These are phyloP conservation scores for Fusarium gaditjirri DNA, from an alignment of 2,329 filamentous ascomycete genomes.

Conservation along the genomic window DNA sequence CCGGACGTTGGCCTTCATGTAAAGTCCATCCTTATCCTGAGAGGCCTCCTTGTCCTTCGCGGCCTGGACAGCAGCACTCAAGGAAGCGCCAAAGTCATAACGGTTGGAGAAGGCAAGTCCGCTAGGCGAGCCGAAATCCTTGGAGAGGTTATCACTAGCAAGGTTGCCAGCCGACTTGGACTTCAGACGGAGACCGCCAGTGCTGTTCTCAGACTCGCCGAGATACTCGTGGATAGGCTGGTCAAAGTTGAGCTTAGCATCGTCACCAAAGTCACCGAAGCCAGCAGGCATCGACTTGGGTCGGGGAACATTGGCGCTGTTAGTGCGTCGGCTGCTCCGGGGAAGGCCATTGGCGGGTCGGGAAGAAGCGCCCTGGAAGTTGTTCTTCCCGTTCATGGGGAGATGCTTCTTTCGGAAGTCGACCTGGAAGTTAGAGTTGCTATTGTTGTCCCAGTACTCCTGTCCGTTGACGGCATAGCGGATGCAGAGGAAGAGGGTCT, in stretches of 20 bases:
- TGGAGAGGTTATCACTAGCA: conserved; percentile 69
- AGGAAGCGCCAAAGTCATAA: conserved; percentile 95
- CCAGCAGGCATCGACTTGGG: conserved; percentile 67
- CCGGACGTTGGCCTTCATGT: conserved; percentile 63
- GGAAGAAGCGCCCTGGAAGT: conserved; percentile 60
- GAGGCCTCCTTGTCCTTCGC: conserved; percentile 73
- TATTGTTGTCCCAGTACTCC: conserved; percentile 97
- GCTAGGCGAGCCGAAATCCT: conserved; percentile 64
- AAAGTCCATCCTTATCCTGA: conserved; percentile 67
- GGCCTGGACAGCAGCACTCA: conserved; percentile 82
- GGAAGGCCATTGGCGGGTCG: conserved; percentile 68
- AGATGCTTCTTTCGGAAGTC: conserved; percentile 87
- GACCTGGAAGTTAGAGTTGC: conserved; percentile 86
- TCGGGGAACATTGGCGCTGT: conserved; percentile 55
- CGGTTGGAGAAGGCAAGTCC: conserved; percentile 87
- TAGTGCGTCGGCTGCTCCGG: conserved; percentile 70
- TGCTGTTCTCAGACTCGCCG: conserved; percentile 67
- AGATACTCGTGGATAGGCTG: conserved; percentile 71
- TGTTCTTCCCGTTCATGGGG: conserved; percentile 67
- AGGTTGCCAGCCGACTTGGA: conserved; percentile 71
- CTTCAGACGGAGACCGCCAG: conserved; percentile 74
- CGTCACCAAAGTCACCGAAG: conserved; percentile 77
- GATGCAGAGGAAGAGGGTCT: conserved; percentile 92
- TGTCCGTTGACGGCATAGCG: conserved; percentile 85
- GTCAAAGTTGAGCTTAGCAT: conserved; percentile 67